phyloP scores from a whole-genome alignment of 768 basidiomycete genomes.

The Serpula lacrymans region DNA sequence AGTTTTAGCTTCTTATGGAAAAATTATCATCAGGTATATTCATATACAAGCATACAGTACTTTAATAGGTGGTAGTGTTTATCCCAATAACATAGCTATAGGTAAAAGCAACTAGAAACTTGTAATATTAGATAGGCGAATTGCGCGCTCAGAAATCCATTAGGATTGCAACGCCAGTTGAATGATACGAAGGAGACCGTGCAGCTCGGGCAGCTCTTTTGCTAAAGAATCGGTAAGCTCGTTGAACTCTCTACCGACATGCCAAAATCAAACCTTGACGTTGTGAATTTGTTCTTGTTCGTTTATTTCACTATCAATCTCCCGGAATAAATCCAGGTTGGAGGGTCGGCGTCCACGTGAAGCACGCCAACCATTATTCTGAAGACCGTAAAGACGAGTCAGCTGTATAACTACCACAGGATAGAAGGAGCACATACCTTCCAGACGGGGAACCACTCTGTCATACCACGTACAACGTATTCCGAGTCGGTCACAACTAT shows the following conservation, averaged over 20 bases:
- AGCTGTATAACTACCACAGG: too few species aligned
- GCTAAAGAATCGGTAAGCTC: constrained; percentile 20
- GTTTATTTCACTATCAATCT: constrained; percentile 16
- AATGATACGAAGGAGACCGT: not conserved
- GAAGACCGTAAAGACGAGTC: not conserved
- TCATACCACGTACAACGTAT: constrained; percentile 33
- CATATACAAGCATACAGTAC: too few species aligned
- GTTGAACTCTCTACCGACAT: constrained; percentile 21
- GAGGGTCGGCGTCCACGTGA: constrained; percentile 11
- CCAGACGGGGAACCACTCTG: constrained; percentile 34
- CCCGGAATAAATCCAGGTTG: constrained; percentile 27
- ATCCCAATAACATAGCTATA: too few species aligned
- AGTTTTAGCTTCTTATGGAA: too few species aligned
- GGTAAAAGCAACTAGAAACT: too few species aligned
- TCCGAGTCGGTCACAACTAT: constrained; percentile 32
- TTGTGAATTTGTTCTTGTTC: constrained; percentile 10
- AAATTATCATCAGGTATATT: too few species aligned
- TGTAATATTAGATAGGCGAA: too few species aligned
- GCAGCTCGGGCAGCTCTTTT: constrained; percentile 7
- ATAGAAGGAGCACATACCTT: constrained; percentile 21
- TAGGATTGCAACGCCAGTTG: not conserved
- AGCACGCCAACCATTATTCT: constrained; percentile 18
- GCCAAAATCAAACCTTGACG: constrained; percentile 20
- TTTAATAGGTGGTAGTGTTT: too few species aligned
- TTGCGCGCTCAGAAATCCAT: too few species aligned